Evolutionary conservation across 495 filamentous ascomycete genomes (phyloP).

Genomic region (Evansstolkia leycettana): DNA sequence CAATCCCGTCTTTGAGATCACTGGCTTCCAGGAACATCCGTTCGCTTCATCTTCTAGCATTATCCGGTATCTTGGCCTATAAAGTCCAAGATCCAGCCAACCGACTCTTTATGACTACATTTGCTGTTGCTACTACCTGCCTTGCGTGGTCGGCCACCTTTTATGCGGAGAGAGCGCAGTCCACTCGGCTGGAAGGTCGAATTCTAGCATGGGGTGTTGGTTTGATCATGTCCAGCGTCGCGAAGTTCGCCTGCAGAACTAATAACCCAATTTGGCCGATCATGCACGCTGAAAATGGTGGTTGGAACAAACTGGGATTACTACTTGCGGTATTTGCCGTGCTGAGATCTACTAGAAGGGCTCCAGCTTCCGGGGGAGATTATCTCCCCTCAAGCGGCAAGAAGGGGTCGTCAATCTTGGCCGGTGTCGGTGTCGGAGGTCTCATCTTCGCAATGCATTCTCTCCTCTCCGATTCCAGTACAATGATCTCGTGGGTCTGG

Average conservation of each 20-base stretch:
- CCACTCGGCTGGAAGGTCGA: slow-evolving; percentile 63
- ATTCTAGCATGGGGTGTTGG: slow-evolving; percentile 73
- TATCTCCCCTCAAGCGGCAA: slow-evolving; percentile 32
- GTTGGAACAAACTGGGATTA: slow-evolving; percentile 80
- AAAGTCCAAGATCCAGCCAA: slow-evolving; percentile 58
- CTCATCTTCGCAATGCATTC: slow-evolving; percentile 88
- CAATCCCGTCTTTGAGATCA: slow-evolving; percentile 53
- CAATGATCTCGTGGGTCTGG: slow-evolving; percentile 99
- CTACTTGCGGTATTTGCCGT: slow-evolving; percentile 63
- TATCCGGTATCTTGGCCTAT: slow-evolving; percentile 71
- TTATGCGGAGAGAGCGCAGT: slow-evolving; percentile 65
- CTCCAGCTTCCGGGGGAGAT: slow-evolving; percentile 39
- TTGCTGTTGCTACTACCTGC: slow-evolving; percentile 65
- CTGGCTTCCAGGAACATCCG: slow-evolving; percentile 57
- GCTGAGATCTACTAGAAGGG: slow-evolving; percentile 51
- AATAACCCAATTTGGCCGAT: slow-evolving; percentile 98
- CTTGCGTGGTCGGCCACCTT: slow-evolving; percentile 73
- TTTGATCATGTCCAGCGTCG: slow-evolving; percentile 68
- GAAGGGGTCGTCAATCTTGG: slow-evolving; percentile 58
- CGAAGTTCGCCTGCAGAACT: slow-evolving; percentile 91
- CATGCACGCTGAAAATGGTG: slow-evolving; percentile 78
- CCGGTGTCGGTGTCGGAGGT: slow-evolving; percentile 69
- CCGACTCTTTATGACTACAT: slow-evolving; percentile 69
- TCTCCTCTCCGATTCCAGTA: slow-evolving; percentile 90
- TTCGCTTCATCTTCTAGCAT: slow-evolving; percentile 58